Evolutionary conservation across 2,329 filamentous ascomycete species (phyloP).

Genomic region (Passalora sequoiae): DNA sequence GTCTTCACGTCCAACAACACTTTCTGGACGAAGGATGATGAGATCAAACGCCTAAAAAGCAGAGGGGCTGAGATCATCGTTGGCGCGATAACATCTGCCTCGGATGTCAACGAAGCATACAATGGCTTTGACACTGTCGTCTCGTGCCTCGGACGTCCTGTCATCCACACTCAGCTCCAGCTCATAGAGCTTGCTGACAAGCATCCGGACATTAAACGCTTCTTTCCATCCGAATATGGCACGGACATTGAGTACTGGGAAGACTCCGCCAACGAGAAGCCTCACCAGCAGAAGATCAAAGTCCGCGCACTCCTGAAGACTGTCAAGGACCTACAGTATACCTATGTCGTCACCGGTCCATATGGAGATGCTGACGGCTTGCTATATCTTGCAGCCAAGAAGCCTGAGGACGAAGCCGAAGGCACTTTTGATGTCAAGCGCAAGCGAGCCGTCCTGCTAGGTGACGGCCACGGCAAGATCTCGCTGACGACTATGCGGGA

Average conservation of each 20-base stretch:
- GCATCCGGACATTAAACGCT: slow-evolving; percentile 53
- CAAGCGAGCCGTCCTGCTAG: slow-evolving; percentile 58
- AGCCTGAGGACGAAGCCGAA: slow-evolving; percentile 35
- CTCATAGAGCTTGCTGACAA: slow-evolving; percentile 58
- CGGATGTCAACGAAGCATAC: slow-evolving; percentile 54
- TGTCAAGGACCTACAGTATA: slow-evolving; percentile 53
- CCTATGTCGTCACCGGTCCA: slow-evolving; percentile 65
- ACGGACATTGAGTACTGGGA: slow-evolving; percentile 59
- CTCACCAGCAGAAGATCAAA: slow-evolving; percentile 65
- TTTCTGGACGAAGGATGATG: slow-evolving; percentile 45
- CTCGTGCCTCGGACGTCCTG: slow-evolving; percentile 59
- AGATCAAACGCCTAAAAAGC: slow-evolving; percentile 45
- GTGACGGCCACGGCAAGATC: slow-evolving; percentile 56
- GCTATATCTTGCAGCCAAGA: slow-evolving; percentile 50
- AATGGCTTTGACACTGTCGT: slow-evolving; percentile 59
- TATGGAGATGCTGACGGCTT: slow-evolving; percentile 50
- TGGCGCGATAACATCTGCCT: slow-evolving; percentile 50
- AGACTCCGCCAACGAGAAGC: slow-evolving; percentile 55
- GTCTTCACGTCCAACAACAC: slow-evolving; percentile 55
- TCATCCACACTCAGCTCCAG: slow-evolving; percentile 55
- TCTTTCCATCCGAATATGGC: slow-evolving; percentile 64
- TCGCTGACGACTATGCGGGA: slow-evolving; percentile 68
- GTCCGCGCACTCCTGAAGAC: slow-evolving; percentile 58
- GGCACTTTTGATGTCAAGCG: slow-evolving; percentile 57
- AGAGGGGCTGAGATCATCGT: slow-evolving; percentile 51